Percentiles rank a stretch among this genome's conserved stretches.
These are phyloP conservation scores for Sporothrix brasiliensis DNA, from an alignment of 2,329 filamentous ascomycete species.

Conservation along the genomic window DNA sequence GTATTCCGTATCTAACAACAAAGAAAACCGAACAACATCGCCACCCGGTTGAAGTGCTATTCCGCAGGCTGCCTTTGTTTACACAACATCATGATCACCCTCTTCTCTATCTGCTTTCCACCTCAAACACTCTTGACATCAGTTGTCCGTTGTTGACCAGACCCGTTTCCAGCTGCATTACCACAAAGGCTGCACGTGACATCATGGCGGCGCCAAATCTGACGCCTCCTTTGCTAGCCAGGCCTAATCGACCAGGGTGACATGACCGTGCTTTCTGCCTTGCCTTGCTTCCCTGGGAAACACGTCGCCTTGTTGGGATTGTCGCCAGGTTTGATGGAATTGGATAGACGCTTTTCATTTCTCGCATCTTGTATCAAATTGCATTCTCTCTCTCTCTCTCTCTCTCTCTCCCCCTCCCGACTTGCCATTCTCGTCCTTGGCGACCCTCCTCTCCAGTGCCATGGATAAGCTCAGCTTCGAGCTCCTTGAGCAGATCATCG, in stretches of 20 bases:
- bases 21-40: too few species aligned
- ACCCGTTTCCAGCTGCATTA: neutral
- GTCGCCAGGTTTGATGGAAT: neutral
- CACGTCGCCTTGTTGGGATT: neutral
- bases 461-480: conserved; percentile 35
- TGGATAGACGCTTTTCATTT: too few species aligned
- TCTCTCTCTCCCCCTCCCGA: neutral
- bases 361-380: too few species aligned
- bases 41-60: too few species aligned
- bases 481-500: conserved; percentile 31
- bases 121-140: too few species aligned
- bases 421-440: neutral
- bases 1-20: too few species aligned
- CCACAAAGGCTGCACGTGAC: neutral
- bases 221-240: neutral
- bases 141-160: too few species aligned
- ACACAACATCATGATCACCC: too few species aligned
- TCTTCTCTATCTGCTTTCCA: too few species aligned
- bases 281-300: neutral
- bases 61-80: too few species aligned
- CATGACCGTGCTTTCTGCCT: neutral
- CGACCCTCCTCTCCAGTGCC: neutral
- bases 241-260: neutral
- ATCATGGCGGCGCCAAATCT: neutral
- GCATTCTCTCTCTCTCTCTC: neutral